These are phyloP conservation scores for Halophytophthora batemanensis DNA, from an alignment of 352 stramenopile species.

Conservation along the genomic window DNA sequence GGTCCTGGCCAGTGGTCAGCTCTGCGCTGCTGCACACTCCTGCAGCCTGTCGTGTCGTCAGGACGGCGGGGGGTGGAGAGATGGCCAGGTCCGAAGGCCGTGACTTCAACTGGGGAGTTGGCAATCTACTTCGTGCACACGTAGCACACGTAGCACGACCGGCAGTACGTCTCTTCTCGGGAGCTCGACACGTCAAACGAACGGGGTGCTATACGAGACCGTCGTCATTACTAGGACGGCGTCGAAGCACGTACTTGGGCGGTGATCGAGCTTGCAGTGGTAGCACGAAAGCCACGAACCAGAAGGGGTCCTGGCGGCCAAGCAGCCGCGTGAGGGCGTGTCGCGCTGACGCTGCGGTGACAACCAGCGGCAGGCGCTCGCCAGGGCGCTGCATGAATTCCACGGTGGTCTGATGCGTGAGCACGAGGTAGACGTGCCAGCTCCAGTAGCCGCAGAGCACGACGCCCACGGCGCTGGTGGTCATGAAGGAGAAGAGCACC, in stretches of 20 bases:
- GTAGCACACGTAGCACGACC: too few species aligned
- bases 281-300: constrained; percentile 26
- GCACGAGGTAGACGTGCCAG: constrained; percentile 46
- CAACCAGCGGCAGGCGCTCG: constrained; percentile 9
- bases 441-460: constrained; percentile 31
- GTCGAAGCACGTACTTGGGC: constrained; percentile 20
- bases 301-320: constrained; percentile 22
- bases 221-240: not conserved
- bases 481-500: constrained; percentile 37
- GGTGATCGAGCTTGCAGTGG: constrained; percentile 11
- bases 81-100: too few species aligned
- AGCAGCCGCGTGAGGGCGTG: constrained; percentile 25
- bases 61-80: too few species aligned
- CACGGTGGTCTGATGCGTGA: constrained; percentile 41
- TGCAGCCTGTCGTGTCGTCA: too few species aligned
- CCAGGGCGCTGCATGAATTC: constrained; percentile 30
- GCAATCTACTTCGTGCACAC: too few species aligned
- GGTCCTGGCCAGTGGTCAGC: too few species aligned
- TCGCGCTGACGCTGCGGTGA: constrained; percentile 10
- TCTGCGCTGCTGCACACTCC: too few species aligned
- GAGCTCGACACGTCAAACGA: too few species aligned
- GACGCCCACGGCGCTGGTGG: constrained; percentile 28
- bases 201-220: not conserved
- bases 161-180: too few species aligned
- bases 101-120: too few species aligned